Evolutionary conservation across 495 filamentous ascomycete genomes (phyloP).

Genomic region (Schizothecium vesticola): DNA sequence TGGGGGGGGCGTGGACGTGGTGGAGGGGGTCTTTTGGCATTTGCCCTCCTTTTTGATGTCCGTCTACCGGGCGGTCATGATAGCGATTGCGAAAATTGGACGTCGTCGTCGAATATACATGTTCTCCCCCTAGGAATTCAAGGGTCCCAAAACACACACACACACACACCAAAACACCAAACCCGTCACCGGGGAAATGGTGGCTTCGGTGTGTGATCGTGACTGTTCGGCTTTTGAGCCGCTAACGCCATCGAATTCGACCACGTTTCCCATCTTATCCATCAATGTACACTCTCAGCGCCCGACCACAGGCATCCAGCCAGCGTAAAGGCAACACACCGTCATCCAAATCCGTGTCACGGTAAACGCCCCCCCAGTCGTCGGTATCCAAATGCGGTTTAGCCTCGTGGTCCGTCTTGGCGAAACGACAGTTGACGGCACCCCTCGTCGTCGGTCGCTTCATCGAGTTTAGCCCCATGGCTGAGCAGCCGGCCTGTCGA

Average conservation of each 20-base stretch:
- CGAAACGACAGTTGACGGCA: not conserved
- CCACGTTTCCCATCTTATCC: not conserved
- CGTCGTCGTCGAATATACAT: not conserved
- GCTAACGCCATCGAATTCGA: not conserved
- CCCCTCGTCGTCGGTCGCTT: constrained; percentile 26
- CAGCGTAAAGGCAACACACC: not conserved
- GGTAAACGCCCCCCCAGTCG: not conserved
- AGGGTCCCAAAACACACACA: not conserved
- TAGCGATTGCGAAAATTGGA: not conserved
- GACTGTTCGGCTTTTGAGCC: not conserved
- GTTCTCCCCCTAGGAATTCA: not conserved
- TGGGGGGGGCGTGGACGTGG: not conserved
- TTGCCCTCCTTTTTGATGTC: not conserved
- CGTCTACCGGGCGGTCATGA: too few relatives aligned
- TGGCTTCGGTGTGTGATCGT: not conserved
- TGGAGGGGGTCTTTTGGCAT: not conserved
- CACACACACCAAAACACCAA: not conserved
- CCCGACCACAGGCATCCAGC: not conserved
- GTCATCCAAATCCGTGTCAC: not conserved
- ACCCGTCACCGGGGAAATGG: not conserved
- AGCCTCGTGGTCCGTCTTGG: not conserved
- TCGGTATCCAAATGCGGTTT: constrained; percentile 8
- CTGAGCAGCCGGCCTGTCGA: not conserved
- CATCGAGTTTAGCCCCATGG: constrained; percentile 28
- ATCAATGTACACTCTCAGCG: not conserved